These are phyloP conservation scores for Monilinia laxa DNA, from an alignment of 2,329 filamentous ascomycete species.

Conservation along the genomic window DNA sequence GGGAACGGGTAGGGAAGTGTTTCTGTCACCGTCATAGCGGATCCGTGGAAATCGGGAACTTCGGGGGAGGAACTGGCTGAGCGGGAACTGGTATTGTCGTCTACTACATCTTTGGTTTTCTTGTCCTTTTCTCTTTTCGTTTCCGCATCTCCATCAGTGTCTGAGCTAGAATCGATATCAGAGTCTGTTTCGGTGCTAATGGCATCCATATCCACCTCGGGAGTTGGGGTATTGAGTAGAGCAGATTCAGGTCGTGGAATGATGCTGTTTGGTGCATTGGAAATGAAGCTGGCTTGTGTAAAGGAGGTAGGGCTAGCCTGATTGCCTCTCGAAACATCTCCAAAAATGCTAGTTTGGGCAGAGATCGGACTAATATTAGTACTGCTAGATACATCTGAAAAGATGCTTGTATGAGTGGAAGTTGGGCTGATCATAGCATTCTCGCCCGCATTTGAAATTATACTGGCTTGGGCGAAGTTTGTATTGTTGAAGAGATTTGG, in stretches of 20 bases:
- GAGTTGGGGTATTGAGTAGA: neutral
- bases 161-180: neutral
- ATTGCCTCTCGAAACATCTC: neutral
- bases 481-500: slow-evolving; percentile 10
- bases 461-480: slow-evolving; percentile 8
- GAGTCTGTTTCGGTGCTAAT: too few relatives aligned
- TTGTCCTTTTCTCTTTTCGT: neutral
- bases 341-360: neutral
- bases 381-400: neutral
- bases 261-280: neutral
- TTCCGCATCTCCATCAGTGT: neutral
- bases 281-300: neutral
- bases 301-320: neutral
- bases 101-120: too few relatives aligned
- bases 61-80: slow-evolving; percentile 35
- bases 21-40: slow-evolving; percentile 26
- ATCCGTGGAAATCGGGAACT: slow-evolving; percentile 28
- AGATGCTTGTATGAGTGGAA: neutral
- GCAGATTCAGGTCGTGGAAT: neutral
- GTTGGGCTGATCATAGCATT: neutral
- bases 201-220: neutral
- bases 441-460: neutral
- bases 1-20: slow-evolving; percentile 31
- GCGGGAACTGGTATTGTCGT: neutral
- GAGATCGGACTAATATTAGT: neutral